phyloP scores from a whole-genome alignment of 2,329 filamentous ascomycete species.

The Fusarium metavorans region DNA sequence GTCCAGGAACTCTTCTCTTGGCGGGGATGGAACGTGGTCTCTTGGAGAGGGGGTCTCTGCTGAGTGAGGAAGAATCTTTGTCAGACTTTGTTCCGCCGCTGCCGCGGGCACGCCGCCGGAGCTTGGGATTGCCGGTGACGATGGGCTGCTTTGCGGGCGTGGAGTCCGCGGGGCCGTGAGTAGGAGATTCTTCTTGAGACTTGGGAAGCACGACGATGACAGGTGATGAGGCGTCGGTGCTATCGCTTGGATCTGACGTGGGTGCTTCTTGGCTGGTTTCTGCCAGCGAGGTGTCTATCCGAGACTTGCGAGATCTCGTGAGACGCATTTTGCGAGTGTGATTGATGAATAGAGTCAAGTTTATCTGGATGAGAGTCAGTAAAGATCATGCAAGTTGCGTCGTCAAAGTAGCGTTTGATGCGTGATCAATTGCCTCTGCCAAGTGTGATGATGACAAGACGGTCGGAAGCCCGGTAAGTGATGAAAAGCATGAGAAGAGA shows the following conservation, averaged over 20 bases:
- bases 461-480: neutral
- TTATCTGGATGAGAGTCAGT: neutral
- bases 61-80: neutral
- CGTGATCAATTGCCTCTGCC: neutral
- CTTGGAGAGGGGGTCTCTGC: neutral
- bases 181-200: neutral
- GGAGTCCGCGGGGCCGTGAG: neutral
- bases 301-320: neutral
- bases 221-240: neutral
- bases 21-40: neutral
- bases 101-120: neutral
- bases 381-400: neutral
- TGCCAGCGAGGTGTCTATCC: neutral
- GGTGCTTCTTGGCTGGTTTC: neutral
- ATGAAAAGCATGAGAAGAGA: neutral
- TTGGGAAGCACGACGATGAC: neutral
- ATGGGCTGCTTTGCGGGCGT: neutral
- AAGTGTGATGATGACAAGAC: neutral
- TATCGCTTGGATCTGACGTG: neutral
- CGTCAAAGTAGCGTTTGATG: neutral
- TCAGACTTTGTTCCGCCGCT: neutral
- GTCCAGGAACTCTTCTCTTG: neutral
- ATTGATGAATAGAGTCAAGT: neutral
- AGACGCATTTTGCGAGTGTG: neutral
- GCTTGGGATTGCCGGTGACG: neutral